phyloP scores from a whole-genome alignment of 1,284 basidiomycete species.

The Irpex lacteus region DNA sequence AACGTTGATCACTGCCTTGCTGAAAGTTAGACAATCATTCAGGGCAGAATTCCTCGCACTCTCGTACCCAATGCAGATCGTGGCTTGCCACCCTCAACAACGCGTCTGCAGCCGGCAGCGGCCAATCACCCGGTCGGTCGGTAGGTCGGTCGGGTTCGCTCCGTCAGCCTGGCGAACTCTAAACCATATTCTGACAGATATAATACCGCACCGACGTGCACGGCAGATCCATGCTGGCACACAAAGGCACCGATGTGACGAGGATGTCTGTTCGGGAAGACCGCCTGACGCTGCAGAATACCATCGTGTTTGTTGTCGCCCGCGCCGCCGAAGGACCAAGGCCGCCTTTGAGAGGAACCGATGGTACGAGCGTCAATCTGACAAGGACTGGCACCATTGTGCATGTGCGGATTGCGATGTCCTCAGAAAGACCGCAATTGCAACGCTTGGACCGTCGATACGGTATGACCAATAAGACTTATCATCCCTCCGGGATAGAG shows the following conservation, averaged over 20 bases:
- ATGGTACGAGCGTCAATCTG: not conserved
- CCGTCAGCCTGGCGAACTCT: not conserved
- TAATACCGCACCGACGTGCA: not conserved
- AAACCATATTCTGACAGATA: not conserved
- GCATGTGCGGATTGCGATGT: not conserved
- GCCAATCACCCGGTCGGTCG: not conserved
- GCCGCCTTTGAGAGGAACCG: not conserved
- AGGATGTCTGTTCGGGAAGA: not conserved
- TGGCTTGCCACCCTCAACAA: not conserved
- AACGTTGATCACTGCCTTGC: not conserved
- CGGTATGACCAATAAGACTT: not conserved
- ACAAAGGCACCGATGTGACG: not conserved
- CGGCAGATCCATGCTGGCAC: not conserved
- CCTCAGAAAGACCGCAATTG: not conserved
- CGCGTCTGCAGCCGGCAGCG: not conserved
- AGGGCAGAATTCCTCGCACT: not conserved
- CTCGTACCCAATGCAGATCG: no score
- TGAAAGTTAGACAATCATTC: not conserved
- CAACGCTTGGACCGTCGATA: not conserved
- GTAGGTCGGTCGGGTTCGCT: not conserved
- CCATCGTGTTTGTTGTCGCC: not conserved
- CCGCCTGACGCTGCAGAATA: not conserved
- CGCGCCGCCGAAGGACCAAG: no score
- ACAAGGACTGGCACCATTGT: not conserved
- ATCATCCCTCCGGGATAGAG: not conserved